Evolutionary conservation across 768 basidiomycete species (phyloP).

Genomic region (Postia placenta): DNA sequence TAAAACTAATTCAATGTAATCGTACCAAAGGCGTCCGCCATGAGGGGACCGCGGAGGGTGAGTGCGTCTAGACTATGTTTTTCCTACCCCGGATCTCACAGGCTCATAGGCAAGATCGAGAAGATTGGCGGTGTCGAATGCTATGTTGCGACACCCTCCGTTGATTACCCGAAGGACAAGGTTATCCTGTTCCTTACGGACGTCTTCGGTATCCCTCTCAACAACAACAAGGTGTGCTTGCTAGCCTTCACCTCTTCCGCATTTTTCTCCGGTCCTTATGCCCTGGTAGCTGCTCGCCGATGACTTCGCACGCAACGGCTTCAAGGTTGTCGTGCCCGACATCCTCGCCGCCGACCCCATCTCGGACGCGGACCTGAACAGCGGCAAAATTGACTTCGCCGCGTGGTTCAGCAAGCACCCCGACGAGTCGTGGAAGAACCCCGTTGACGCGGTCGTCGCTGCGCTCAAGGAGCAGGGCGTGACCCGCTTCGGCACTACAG

Average conservation of each 20-base stretch:
- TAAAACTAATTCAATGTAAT: not conserved
- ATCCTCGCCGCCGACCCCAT: slow-evolving; percentile 21
- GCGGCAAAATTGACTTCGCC: slow-evolving; percentile 20
- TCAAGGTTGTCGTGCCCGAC: slow-evolving; percentile 23
- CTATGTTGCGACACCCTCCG: slow-evolving; percentile 36
- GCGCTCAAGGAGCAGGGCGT: slow-evolving; percentile 34
- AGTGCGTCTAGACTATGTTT: not conserved
- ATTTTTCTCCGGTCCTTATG: not conserved
- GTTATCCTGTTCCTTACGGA: slow-evolving; percentile 37
- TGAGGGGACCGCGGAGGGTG: slow-evolving; percentile 31
- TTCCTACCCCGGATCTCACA: not conserved
- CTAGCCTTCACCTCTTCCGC: not conserved
- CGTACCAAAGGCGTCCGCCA: slow-evolving; percentile 25
- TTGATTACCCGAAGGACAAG: slow-evolving; percentile 33
- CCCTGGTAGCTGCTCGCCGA: slow-evolving; percentile 23
- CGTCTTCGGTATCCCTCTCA: slow-evolving; percentile 28
- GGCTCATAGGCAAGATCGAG: slow-evolving; percentile 25
- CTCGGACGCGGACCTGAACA: slow-evolving; percentile 8
- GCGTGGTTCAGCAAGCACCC: slow-evolving; percentile 32
- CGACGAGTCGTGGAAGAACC: slow-evolving; percentile 26
- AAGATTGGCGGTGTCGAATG: slow-evolving; percentile 31
- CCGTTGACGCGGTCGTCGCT: slow-evolving; percentile 31
- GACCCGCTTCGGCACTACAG: slow-evolving; percentile 32
- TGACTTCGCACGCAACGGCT: slow-evolving; percentile 28
- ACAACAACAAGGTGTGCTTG: slow-evolving; percentile 26